These are phyloP conservation scores for Hygrophoropsis aurantiaca DNA, from an alignment of 768 basidiomycete genomes.

Conservation along the genomic window DNA sequence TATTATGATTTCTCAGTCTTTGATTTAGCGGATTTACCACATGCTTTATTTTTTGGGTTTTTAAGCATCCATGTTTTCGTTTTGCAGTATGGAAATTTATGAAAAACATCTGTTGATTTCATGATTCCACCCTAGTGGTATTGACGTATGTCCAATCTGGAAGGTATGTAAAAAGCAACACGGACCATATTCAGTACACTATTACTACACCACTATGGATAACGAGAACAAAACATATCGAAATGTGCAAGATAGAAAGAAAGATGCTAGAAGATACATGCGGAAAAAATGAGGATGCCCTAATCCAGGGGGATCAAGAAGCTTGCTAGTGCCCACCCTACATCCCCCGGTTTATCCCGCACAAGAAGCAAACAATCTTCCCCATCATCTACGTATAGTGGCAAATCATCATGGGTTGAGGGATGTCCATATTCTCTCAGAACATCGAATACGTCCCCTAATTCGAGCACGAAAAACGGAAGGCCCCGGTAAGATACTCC, in stretches of 20 bases:
- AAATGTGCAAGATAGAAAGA: slow-evolving; percentile 6
- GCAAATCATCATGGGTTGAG: slow-evolving; percentile 67
- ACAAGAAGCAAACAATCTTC: slow-evolving; percentile 78
- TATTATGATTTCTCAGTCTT: neutral
- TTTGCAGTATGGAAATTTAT: too few species aligned
- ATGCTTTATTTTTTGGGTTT: neutral
- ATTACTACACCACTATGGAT: neutral
- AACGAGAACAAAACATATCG: neutral
- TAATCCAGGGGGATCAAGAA: slow-evolving; percentile 65
- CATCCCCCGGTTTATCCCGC: slow-evolving; percentile 49
- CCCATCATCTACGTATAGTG: slow-evolving; percentile 75
- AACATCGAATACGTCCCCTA: slow-evolving; percentile 64
- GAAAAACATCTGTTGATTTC: too few species aligned
- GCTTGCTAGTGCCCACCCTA: slow-evolving; percentile 84
- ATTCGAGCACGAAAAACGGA: slow-evolving; percentile 73
- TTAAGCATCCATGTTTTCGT: neutral
- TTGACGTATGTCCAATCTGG: too few species aligned
- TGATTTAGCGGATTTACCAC: neutral
- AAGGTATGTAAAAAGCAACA: too few species aligned
- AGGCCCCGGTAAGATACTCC: slow-evolving; percentile 68
- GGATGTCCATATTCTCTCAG: slow-evolving; percentile 80
- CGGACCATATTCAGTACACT: neutral
- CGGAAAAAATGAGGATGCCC: slow-evolving; percentile 6
- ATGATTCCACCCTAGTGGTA: too few species aligned
- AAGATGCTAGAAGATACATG: slow-evolving; percentile 7